A percentile compares a stretch with the other conserved stretches of the same genome.
These are phyloP conservation scores for Rhizopogon vinicolor DNA, from an alignment of 768 basidiomycete species.

Conservation along the genomic window DNA sequence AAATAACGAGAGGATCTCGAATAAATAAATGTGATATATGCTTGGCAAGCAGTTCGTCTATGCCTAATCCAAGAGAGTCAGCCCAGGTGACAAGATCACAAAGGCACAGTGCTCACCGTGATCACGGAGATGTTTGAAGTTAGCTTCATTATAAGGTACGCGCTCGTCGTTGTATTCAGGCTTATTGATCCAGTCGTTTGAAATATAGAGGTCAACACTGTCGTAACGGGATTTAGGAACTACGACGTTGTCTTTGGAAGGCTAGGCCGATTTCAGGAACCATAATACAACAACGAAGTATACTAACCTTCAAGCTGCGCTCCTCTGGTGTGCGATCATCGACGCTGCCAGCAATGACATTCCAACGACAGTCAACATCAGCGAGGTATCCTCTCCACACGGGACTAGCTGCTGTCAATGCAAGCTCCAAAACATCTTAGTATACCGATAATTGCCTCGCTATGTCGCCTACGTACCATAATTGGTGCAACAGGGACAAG, in stretches of 20 bases:
- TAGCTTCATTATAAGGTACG: slow-evolving; percentile 71
- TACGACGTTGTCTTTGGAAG: slow-evolving; percentile 63
- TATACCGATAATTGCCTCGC: not conserved
- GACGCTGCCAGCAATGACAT: slow-evolving; percentile 95
- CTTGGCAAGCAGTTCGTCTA: slow-evolving; percentile 83
- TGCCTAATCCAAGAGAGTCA: slow-evolving; percentile 49
- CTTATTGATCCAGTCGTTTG: slow-evolving; percentile 79
- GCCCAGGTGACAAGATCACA: not conserved
- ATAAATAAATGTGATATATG: slow-evolving; percentile 97
- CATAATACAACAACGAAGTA: slow-evolving; percentile 2
- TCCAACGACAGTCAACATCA: slow-evolving; percentile 98
- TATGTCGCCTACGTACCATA: slow-evolving; percentile 51
- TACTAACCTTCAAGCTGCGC: slow-evolving; percentile 71
- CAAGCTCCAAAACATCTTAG: slow-evolving; percentile 54
- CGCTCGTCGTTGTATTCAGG: slow-evolving; percentile 92
- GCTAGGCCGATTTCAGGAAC: slow-evolving; percentile 41
- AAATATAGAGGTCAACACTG: slow-evolving; percentile 92
- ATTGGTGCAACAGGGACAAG: slow-evolving; percentile 93
- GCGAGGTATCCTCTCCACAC: slow-evolving; percentile 92
- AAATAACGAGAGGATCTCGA: slow-evolving; percentile 93
- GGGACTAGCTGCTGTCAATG: slow-evolving; percentile 91
- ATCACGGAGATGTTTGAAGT: slow-evolving; percentile 66
- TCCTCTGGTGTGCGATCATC: slow-evolving; percentile 97
- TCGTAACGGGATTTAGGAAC: slow-evolving; percentile 99
- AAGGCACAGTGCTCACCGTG: slow-evolving; percentile 49